phyloP scores from a whole-genome alignment of 495 filamentous ascomycete species.

The Aspergillus biplanus region DNA sequence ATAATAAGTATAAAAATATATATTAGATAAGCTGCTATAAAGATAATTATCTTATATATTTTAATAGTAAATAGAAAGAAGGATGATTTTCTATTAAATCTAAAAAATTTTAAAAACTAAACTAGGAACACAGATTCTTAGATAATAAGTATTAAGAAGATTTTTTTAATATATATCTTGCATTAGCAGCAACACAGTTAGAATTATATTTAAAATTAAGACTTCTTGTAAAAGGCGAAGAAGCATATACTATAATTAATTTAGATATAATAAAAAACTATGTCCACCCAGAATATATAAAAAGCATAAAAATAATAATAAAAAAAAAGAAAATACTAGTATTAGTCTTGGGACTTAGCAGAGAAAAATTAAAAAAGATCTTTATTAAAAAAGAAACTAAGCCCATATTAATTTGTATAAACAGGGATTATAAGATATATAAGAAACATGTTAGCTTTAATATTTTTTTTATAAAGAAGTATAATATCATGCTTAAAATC shows the following conservation, averaged over 20 bases:
- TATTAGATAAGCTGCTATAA: not conserved
- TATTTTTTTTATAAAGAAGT: too few species aligned
- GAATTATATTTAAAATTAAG: not conserved
- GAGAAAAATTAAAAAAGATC: too few species aligned
- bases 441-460: not conserved
- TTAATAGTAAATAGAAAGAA: not conserved
- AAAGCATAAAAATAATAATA: too few species aligned
- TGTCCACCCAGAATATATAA: too few species aligned
- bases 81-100: not conserved
- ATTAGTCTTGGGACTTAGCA: too few species aligned
- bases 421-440: not conserved
- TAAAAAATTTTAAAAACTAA: not conserved
- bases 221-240: not conserved
- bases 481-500: too few species aligned
- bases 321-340: too few species aligned
- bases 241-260: constrained; percentile 1
- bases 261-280: not conserved
- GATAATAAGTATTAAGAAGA: too few species aligned
- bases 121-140: not conserved
- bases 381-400: too few species aligned
- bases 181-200: not conserved
- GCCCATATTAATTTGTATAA: too few species aligned
- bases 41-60: constrained; percentile 1
- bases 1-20: not conserved
- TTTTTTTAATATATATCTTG: not conserved